A percentile compares a stretch with the other conserved stretches of the same genome.
Conservation (phyloP, 2,329 filamentous ascomycete genomes). For the Diaporthe citrichinensis region DNA sequence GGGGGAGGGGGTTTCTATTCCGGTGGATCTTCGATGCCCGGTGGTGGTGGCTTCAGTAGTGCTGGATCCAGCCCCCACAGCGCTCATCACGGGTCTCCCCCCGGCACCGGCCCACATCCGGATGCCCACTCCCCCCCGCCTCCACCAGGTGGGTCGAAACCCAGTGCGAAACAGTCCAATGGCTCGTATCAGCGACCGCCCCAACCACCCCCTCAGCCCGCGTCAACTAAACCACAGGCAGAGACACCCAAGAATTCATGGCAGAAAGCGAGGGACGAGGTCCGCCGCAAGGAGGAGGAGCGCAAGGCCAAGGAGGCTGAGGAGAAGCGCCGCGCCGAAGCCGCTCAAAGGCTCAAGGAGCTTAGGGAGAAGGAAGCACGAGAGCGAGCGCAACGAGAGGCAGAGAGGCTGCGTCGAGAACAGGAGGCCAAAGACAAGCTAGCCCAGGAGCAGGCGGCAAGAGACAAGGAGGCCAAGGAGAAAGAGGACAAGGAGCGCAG, state of each 20-base stretch:
- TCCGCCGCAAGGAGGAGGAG: constrained; percentile 73
- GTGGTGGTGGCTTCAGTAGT: constrained; percentile 39
- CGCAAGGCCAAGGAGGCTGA: constrained; percentile 73
- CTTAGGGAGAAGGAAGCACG: constrained; percentile 69
- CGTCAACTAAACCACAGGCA: constrained; percentile 44
- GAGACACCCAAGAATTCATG: constrained; percentile 66
- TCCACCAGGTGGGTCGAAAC: constrained; percentile 42
- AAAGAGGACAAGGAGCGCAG: constrained; percentile 52
- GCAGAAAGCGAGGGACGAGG: constrained; percentile 80
- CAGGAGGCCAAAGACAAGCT: constrained; percentile 52
- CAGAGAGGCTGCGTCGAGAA: constrained; percentile 36
- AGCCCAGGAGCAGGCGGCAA: constrained; percentile 54
- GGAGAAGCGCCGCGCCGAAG: constrained; percentile 70
- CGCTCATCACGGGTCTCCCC: constrained; percentile 49
- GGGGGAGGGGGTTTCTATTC: constrained; percentile 38
- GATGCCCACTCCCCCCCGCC: constrained; percentile 41
- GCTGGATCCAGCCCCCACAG: constrained; percentile 40
- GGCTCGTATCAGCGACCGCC: constrained; percentile 46
- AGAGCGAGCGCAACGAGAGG: constrained; percentile 56
- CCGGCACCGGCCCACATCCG: constrained; percentile 51
- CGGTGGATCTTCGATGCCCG: constrained; percentile 42
- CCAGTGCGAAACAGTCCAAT: constrained; percentile 46
- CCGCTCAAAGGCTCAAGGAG: constrained; percentile 66
- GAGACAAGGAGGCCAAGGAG: constrained; percentile 55
- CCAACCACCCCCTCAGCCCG: constrained; percentile 41